phyloP scores from a whole-genome alignment of 148 eudicot genomes.

The Nepenthes mirabilis region DNA sequence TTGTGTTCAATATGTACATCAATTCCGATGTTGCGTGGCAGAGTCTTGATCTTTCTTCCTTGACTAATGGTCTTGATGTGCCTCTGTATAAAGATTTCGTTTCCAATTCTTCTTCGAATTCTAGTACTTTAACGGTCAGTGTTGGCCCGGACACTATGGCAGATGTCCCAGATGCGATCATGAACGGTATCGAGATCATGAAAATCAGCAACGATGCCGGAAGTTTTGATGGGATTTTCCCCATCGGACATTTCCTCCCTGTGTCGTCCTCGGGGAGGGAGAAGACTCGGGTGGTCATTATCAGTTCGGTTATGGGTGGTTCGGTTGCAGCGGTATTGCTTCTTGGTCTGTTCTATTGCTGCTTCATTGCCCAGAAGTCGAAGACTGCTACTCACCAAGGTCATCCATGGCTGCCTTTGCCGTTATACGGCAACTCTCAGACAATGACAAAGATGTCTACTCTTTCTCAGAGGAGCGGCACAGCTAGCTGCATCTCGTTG shows the following conservation, averaged over 20 bases:
- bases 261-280: slow-evolving; percentile 20
- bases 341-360: slow-evolving; percentile 43
- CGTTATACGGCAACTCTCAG: slow-evolving; percentile 73
- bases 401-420: slow-evolving; percentile 80
- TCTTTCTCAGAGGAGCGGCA: slow-evolving; percentile 77
- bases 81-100: slow-evolving; percentile 84
- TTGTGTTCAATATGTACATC: slow-evolving; percentile 75
- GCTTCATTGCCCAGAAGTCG: slow-evolving; percentile 32
- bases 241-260: slow-evolving; percentile 53
- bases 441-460: slow-evolving; percentile 75
- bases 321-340: slow-evolving; percentile 34
- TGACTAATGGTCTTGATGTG: slow-evolving; percentile 43
- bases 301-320: slow-evolving; percentile 49
- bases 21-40: slow-evolving; percentile 51
- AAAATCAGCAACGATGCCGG: slow-evolving; percentile 80
- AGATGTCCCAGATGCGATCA: slow-evolving; percentile 34
- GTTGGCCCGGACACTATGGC: slow-evolving; percentile 66
- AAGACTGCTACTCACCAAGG: slow-evolving; percentile 38
- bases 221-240: slow-evolving; percentile 56
- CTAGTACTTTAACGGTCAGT: slow-evolving; percentile 51
- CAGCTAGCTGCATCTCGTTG: slow-evolving; percentile 89
- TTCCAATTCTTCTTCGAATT: slow-evolving; percentile 34
- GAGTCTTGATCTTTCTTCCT: slow-evolving; percentile 55
- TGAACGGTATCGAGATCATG: slow-evolving; percentile 90
- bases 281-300: slow-evolving; percentile 24